Evolutionary conservation across 2,329 filamentous ascomycete genomes (phyloP), one percentile per base, ranked within the genome.

Genomic region (Aspergillus uvarum): DNA sequence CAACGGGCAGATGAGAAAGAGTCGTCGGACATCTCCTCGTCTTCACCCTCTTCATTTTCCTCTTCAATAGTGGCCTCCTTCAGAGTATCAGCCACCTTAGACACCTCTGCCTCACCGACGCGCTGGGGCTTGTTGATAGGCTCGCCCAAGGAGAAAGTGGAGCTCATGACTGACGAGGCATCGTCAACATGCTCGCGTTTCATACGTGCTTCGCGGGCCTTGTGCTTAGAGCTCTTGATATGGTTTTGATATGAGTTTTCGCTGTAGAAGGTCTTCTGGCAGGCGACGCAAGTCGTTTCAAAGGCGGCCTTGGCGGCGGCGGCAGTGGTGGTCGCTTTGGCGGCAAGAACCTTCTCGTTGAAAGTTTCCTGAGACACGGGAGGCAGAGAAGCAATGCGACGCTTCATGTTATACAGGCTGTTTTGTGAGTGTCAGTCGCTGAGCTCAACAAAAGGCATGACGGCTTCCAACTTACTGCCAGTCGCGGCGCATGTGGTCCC

Each of bases 201-300:
- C 32, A 80, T 67, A 26, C 77, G 76, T 11, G 85, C 81, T 59
- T 89, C 83, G 68, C 87, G 88, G 58, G 85, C 81, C 77, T 88
- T 91, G 78, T 99, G 95, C 77, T 96, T 96, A 68, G 91, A 88
- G 79, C 93, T 97, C 60, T 87, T 88, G 59, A 98, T 76, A 73
- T 99, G 95, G 77, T 98, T 99, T 72, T 89, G 87, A 77, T 90
- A 98, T 35, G 95, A 94, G 79, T 97, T 97, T 73, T 97, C 91
- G 78, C 93, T 98, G 81, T 89, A 98, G 77, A 96, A 99, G 14
- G 90, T 92, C 81, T 96, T 96, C 71, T 90, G 85, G 80, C 95
- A 99, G 21, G 88, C 84, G 3, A 87, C 82, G 77, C 95, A 99
- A 31, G 82, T 80, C 72, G 90, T 92, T 75, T 97, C 92, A 72